Percentiles rank a stretch among this genome's conserved stretches.
Conservation (phyloP, 2,329 filamentous ascomycete genomes). For the Aspergillus brunneoviolaceus region DNA sequence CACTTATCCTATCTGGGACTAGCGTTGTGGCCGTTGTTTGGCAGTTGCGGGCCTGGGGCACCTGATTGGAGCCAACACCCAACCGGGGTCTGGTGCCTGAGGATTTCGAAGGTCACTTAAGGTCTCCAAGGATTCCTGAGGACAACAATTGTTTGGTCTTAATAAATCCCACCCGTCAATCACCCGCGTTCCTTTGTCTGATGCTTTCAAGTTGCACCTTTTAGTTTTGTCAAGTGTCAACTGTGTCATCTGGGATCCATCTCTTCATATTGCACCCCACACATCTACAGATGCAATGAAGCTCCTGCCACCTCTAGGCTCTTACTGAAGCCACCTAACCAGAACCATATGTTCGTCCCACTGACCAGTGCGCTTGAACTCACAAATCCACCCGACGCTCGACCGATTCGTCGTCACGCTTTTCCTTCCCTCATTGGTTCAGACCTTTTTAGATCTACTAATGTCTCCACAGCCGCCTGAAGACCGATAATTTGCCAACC, state of each 20-base stretch:
- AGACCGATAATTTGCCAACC: not conserved
- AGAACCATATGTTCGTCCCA: not conserved
- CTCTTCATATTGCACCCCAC: not conserved
- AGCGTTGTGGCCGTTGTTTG: slow-evolving; percentile 3
- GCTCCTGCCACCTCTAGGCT: not conserved
- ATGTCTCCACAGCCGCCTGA: not conserved
- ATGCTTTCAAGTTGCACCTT: not conserved
- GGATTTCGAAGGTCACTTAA: not conserved
- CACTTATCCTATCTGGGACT: not conserved
- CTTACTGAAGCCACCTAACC: not conserved
- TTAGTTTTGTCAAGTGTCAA: not conserved
- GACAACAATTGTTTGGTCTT: not conserved
- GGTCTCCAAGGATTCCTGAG: not conserved
- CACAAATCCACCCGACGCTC: not conserved
- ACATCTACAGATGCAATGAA: not conserved
- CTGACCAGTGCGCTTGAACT: not conserved
- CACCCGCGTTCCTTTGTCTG: not conserved
- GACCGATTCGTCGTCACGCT: not conserved
- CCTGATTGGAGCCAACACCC: slow-evolving; percentile 7
- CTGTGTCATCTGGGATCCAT: not conserved
- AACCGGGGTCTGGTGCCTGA: not conserved
- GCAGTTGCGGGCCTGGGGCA: slow-evolving; percentile 1
- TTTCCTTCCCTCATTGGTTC: not conserved
- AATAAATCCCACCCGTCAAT: no score
- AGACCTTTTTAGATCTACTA: not conserved